Base-by-base conservation (phyloP, 352 stramenopile species). In the Ophiocytium majus region DNA sequence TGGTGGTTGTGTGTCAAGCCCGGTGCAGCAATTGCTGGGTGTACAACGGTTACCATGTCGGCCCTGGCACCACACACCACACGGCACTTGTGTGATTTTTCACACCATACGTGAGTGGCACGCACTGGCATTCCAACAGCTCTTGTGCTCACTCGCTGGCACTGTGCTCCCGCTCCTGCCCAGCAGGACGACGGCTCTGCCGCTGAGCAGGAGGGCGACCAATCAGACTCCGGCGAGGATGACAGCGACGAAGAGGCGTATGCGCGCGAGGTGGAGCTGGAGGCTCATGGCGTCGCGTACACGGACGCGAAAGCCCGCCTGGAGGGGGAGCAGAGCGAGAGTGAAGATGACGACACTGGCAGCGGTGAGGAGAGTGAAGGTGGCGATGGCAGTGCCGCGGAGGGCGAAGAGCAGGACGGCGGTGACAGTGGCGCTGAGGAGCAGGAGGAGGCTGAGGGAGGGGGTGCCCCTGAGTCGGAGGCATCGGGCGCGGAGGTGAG, bases 181-280 rank as follows among this genome's bases (percentile, higher is more conserved):
- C n/a, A n/a, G n/a, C n/a, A n/a, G n/a, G n/a, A n/a, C n/a, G n/a
- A n/a, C n/a, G n/a, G n/a, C n/a, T n/a, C n/a, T n/a, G n/a, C n/a
- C n/a, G n/a, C n/a, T n/a, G n/a, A n/a, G n/a, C n/a, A n/a, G n/a
- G n/a, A n/a, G n/a, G n/a, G n/a, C n/a, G n/a, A n/a, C 57, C 19
- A 66, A 23, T 19, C 57, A 10, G 83, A 35, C 19, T 74, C 32
- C 0, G 83, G 49, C 10, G 63, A 78, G 49, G 50, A 76, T 1
- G 92, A 93, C 32, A 91, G 94, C 79, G 91, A 94, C 74, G 93
- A 95, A 57, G 92, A 91, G 50, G 90, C 89, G 0, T 95, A 94
- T 86, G 91, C 91, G 0, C 90, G 92, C 19, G 93, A 93, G n/a
- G 89, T 95, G 34, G 94, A 95, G 91, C 91, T 91, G 36, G 93